These are phyloP conservation scores for Boletus insuetus DNA, from an alignment of 768 basidiomycete genomes.

Conservation along the genomic window DNA sequence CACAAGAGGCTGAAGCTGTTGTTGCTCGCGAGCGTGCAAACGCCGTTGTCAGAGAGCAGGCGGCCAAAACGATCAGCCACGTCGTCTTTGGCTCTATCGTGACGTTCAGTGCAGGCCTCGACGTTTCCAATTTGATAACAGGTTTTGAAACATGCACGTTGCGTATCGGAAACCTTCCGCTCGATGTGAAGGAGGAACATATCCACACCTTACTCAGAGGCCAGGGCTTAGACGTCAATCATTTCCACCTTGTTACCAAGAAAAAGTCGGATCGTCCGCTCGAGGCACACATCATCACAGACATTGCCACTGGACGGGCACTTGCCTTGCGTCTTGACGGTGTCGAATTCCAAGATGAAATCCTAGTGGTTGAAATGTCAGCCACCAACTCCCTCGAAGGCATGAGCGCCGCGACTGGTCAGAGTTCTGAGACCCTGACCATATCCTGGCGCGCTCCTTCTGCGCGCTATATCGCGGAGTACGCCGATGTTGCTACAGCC, in stretches of 20 bases:
- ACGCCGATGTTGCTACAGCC: conserved; percentile 23
- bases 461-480: conserved; percentile 44
- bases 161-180: conserved; percentile 45
- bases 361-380: conserved; percentile 41
- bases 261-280: conserved; percentile 25
- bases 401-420: conserved; percentile 38
- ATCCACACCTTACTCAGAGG: conserved; percentile 41
- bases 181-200: conserved; percentile 37
- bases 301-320: conserved; percentile 38
- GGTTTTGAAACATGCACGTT: conserved; percentile 54
- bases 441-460: conserved; percentile 54
- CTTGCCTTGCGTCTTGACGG: conserved; percentile 47
- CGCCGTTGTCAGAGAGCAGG: conserved; percentile 35
- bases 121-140: conserved; percentile 42
- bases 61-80: conserved; percentile 39
- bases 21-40: conserved; percentile 13
- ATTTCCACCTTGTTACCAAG: conserved; percentile 36
- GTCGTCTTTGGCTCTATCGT: conserved; percentile 48
- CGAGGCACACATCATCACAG: conserved; percentile 45
- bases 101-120: conserved; percentile 48
- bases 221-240: conserved; percentile 39
- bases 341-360: conserved; percentile 44
- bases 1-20: conserved; percentile 14
- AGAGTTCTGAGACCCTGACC: conserved; percentile 39
- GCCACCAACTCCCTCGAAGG: conserved; percentile 38